Percentiles rank a stretch among this genome's conserved stretches.
Conservation (phyloP, 805 yeast species). For the Metschnikowia arizonensis region DNA sequence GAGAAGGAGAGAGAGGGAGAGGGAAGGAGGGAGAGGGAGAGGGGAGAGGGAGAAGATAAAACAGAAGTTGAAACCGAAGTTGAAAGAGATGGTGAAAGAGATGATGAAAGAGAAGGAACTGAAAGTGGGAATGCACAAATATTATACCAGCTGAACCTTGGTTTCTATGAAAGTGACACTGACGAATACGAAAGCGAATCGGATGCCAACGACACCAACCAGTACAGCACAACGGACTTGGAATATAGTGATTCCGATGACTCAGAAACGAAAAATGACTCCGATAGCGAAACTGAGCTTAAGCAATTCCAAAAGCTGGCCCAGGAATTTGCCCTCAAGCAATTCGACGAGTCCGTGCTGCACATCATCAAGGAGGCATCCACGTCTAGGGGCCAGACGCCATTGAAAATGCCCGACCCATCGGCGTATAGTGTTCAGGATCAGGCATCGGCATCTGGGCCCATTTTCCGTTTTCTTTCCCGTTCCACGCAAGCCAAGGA, state of each 20-base stretch:
- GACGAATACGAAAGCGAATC: slow-evolving; percentile 14
- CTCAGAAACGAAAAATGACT: background rate
- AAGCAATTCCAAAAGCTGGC: background rate
- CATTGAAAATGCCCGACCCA: slow-evolving; percentile 26
- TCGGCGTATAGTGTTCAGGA: slow-evolving; percentile 10
- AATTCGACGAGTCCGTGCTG: slow-evolving; percentile 2
- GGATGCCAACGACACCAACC: slow-evolving; percentile 15
- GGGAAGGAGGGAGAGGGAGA: background rate
- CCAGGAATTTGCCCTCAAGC: background rate
- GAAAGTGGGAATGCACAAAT: too few species aligned
- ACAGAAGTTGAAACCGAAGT: too few species aligned
- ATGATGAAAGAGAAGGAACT: too few species aligned
- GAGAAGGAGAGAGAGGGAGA: background rate
- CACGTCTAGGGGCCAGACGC: background rate
- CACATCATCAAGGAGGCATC: slow-evolving; percentile 2
- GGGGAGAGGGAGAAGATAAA: too few species aligned
- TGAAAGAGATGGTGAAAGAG: too few species aligned
- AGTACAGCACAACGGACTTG: slow-evolving; percentile 5
- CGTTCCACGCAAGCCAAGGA: slow-evolving; percentile 49
- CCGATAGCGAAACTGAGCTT: background rate
- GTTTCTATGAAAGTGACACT: slow-evolving; percentile 5
- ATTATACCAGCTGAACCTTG: background rate
- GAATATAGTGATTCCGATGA: background rate
- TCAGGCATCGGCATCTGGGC: slow-evolving; percentile 22
- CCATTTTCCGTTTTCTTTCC: slow-evolving; percentile 49